Percentiles rank a stretch among this genome's conserved stretches.
Conservation (phyloP, 192 early-diverging fungal species). For the Radiomyces spectabilis region DNA sequence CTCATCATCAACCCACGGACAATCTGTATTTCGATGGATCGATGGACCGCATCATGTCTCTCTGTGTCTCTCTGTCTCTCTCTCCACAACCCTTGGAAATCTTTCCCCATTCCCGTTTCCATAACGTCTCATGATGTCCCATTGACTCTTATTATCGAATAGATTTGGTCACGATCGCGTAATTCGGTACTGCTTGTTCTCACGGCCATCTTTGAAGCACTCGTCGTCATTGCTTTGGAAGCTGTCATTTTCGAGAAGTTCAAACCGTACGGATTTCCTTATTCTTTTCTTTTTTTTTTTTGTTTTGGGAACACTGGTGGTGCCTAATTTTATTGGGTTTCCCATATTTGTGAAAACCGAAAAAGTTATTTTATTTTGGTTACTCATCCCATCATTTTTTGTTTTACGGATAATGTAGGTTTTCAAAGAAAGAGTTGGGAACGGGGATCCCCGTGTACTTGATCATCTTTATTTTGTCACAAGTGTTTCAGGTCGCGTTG, state of each 20-base stretch:
- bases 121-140: no score
- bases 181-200: constrained; percentile 23
- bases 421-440: background rate
- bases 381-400: background rate
- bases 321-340: no score
- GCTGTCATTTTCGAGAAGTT: constrained; percentile 41
- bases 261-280: no score
- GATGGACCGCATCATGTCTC: no score
- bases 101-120: no score
- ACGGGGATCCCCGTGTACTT: constrained; percentile 60
- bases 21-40: no score
- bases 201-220: constrained; percentile 40
- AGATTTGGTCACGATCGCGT: constrained; percentile 15
- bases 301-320: constrained; percentile 38
- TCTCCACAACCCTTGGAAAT: no score
- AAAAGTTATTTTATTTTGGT: background rate
- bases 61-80: no score
- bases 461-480: constrained; percentile 64
- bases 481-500: constrained; percentile 59
- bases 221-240: constrained; percentile 47
- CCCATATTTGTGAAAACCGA: no score
- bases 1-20: background rate
- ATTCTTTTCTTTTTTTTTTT: no score
- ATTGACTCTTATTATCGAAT: no score
- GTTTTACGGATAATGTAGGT: background rate